Evolutionary conservation across 2,329 filamentous ascomycete species (phyloP).

Genomic region (Sodiomyces alkalinus): DNA sequence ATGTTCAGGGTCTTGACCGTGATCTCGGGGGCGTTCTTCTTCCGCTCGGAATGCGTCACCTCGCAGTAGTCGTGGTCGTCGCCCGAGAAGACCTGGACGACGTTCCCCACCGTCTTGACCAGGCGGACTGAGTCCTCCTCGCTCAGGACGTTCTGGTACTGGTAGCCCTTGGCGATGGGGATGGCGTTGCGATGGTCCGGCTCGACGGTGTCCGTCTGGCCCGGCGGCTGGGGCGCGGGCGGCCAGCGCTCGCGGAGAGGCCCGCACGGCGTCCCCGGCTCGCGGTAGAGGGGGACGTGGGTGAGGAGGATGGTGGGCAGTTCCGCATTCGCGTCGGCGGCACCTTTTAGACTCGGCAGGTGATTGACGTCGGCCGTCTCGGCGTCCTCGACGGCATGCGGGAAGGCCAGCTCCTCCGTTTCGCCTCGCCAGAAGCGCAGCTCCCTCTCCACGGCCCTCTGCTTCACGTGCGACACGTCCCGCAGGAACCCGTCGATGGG

Average conservation of each 20-base stretch:
- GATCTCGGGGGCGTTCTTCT: constrained; percentile 58
- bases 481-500: constrained; percentile 66
- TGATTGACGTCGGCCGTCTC: constrained; percentile 19
- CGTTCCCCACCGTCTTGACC: constrained; percentile 63
- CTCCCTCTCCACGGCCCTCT: constrained; percentile 53
- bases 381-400: constrained; percentile 44
- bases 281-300: constrained; percentile 79
- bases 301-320: constrained; percentile 81
- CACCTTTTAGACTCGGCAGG: constrained; percentile 23
- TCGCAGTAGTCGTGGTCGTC: constrained; percentile 99
- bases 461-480: constrained; percentile 46
- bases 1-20: constrained; percentile 92
- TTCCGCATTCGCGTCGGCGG: constrained; percentile 32
- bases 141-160: constrained; percentile 90
- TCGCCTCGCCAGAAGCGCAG: constrained; percentile 49
- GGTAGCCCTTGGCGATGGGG: constrained; percentile 63
- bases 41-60: constrained; percentile 58
- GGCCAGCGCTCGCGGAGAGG: constrained; percentile 74
- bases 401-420: constrained; percentile 36
- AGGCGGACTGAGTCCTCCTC: constrained; percentile 62
- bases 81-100: constrained; percentile 79
- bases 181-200: constrained; percentile 67
- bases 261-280: constrained; percentile 73
- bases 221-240: constrained; percentile 45
- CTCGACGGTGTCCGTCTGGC: constrained; percentile 34